phyloP scores from a whole-genome alignment of 306 rosid genomes.

The Prunus campanulata region DNA sequence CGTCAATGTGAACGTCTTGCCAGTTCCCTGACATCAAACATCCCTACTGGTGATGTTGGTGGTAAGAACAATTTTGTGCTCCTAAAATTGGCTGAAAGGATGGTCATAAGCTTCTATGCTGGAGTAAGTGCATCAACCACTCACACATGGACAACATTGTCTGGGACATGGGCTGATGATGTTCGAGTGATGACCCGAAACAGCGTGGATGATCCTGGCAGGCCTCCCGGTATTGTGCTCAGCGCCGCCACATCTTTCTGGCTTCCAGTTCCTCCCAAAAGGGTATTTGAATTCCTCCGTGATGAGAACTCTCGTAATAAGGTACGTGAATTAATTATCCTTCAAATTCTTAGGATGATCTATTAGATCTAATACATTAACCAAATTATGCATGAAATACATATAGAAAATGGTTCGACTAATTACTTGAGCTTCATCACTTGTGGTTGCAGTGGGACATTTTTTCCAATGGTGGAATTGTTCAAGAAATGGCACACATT shows the following conservation, averaged over 20 bases:
- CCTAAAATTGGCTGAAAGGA: slow-evolving; percentile 95
- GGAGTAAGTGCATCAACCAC: slow-evolving; percentile 98
- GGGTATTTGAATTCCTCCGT: slow-evolving; percentile 87
- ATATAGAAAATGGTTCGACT: too few species aligned
- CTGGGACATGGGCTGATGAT: slow-evolving; percentile 45
- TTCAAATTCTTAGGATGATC: neutral
- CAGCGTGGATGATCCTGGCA: slow-evolving; percentile 92
- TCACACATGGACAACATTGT: slow-evolving; percentile 7
- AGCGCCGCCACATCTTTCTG: slow-evolving; percentile 97
- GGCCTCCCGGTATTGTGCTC: slow-evolving; percentile 92
- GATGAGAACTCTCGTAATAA: slow-evolving; percentile 82
- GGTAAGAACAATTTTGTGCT: slow-evolving; percentile 45
- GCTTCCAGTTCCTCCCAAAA: slow-evolving; percentile 86
- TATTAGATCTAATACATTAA: neutral
- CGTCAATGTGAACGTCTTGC: slow-evolving; percentile 95
- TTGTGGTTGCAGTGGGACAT: slow-evolving; percentile 76
- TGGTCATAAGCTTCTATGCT: slow-evolving; percentile 91
- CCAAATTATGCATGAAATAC: too few species aligned
- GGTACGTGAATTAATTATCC: slow-evolving; percentile 38
- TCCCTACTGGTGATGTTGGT: slow-evolving; percentile 79
- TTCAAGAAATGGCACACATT: slow-evolving; percentile 97
- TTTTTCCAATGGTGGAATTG: slow-evolving; percentile 87
- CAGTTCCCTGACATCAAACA: slow-evolving; percentile 81
- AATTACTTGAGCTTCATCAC: neutral
- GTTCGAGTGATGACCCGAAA: slow-evolving; percentile 81